phyloP scores from a whole-genome alignment of 441 rosid genomes.

The Francoa sonchifolia region DNA sequence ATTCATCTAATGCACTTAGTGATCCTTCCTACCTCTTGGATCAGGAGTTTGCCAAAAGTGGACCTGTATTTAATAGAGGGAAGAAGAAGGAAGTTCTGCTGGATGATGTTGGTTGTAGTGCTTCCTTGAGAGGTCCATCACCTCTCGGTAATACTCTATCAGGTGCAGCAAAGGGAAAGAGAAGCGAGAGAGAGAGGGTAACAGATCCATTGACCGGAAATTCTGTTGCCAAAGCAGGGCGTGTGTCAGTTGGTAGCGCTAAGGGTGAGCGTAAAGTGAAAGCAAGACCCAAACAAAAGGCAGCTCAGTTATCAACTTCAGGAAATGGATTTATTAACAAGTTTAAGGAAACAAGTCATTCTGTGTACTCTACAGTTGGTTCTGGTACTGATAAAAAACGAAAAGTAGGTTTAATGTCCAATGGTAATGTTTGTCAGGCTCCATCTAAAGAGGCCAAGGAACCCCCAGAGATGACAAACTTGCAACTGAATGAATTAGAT shows the following conservation, averaged over 20 bases:
- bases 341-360: constrained; percentile 13
- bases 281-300: constrained; percentile 46
- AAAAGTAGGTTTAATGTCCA: constrained; percentile 14
- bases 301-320: constrained; percentile 28
- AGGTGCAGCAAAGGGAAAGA: constrained; percentile 48
- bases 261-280: constrained; percentile 47
- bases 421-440: constrained; percentile 8
- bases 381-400: constrained; percentile 17
- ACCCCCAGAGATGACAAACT: constrained; percentile 10
- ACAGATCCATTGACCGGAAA: constrained; percentile 18
- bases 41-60: constrained; percentile 27
- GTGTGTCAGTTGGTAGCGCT: constrained; percentile 12
- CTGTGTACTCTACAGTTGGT: constrained; percentile 7
- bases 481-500: constrained; percentile 30
- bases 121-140: constrained; percentile 27
- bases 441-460: constrained; percentile 18
- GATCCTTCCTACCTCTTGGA: constrained; percentile 6
- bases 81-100: constrained; percentile 43
- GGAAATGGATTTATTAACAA: constrained; percentile 22
- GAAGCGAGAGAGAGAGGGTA: constrained; percentile 48
- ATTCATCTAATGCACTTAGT: constrained; percentile 11
- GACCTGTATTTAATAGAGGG: constrained; percentile 30
- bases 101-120: constrained; percentile 36
- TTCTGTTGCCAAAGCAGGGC: constrained; percentile 23
- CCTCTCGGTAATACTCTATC: constrained; percentile 18